Evolutionary conservation across 345 rosid genomes (phyloP).

Genomic region (Acer yangbiense): DNA sequence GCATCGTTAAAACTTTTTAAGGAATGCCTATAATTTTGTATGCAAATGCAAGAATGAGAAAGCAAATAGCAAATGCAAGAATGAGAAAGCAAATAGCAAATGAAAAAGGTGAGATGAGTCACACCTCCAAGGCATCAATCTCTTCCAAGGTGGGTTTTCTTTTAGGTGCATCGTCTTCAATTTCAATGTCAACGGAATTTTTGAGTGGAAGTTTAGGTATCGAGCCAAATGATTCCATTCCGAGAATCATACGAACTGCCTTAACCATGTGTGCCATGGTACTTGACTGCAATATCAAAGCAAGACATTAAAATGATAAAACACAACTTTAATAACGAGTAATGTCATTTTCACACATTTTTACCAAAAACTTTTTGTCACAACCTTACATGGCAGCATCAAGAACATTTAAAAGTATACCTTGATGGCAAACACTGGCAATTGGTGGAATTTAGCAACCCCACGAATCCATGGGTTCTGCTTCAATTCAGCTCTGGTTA

Average conservation of each 20-base stretch:
- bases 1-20: neutral
- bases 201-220: constrained; percentile 34
- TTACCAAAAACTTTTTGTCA: neutral
- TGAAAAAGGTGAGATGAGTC: constrained; percentile 13
- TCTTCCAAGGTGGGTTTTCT: constrained; percentile 91
- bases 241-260: constrained; percentile 87
- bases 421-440: constrained; percentile 82
- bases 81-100: neutral
- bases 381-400: constrained; percentile 1
- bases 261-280: constrained; percentile 98
- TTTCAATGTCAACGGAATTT: constrained; percentile 60
- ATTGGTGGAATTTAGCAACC: constrained; percentile 76
- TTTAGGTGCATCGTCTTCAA: constrained; percentile 85
- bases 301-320: neutral
- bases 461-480: constrained; percentile 84
- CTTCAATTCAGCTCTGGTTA: constrained; percentile 71
- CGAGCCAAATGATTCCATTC: constrained; percentile 64
- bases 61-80: constrained; percentile 3
- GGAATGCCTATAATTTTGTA: neutral
- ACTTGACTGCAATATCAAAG: constrained; percentile 61
- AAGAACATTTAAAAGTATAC: constrained; percentile 30
- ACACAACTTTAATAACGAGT: neutral
- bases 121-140: constrained; percentile 96
- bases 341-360: neutral
- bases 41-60: neutral